phyloP scores from a whole-genome alignment of 805 yeast genomes.

The Starmerella apis region DNA sequence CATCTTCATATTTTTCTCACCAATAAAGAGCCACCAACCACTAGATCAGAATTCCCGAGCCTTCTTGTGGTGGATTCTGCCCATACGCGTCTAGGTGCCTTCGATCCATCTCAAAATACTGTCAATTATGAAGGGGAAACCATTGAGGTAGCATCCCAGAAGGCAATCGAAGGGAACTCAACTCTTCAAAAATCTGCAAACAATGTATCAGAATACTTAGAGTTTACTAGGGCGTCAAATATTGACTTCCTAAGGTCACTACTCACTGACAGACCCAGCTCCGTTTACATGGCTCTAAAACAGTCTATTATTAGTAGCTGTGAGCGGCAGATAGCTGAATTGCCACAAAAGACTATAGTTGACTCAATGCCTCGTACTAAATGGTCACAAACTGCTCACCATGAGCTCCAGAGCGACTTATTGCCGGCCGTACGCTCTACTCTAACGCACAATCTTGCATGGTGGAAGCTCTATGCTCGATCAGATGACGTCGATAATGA shows the following conservation, averaged over 20 bases:
- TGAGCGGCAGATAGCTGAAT: constrained; percentile 23
- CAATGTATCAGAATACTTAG: constrained; percentile 25
- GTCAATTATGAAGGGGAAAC: constrained; percentile 10
- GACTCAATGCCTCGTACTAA: constrained; percentile 21
- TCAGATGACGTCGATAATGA: constrained; percentile 33
- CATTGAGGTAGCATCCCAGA: constrained; percentile 17
- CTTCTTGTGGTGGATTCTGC: constrained; percentile 19
- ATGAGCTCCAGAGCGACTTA: constrained; percentile 32
- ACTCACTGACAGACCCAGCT: constrained; percentile 15
- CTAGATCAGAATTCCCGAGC: constrained; percentile 22
- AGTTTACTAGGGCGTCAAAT: constrained; percentile 22
- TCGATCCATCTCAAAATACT: neutral
- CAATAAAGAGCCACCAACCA: neutral
- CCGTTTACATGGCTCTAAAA: constrained; percentile 18
- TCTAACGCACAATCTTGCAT: constrained; percentile 25
- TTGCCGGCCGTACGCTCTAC: constrained; percentile 25
- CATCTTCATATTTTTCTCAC: constrained; percentile 23
- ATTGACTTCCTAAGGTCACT: constrained; percentile 23
- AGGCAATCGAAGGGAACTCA: constrained; percentile 25
- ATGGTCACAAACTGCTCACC: constrained; percentile 34
- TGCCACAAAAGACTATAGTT: constrained; percentile 16
- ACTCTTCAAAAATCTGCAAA: constrained; percentile 26
- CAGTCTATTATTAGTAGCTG: constrained; percentile 28
- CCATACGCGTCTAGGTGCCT: too few relatives aligned
- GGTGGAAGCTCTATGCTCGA: constrained; percentile 33